Percentiles rank a stretch among this genome's conserved stretches.
phyloP scores from a whole-genome alignment of 2,329 filamentous ascomycete genomes.

The Nemania sp. region DNA sequence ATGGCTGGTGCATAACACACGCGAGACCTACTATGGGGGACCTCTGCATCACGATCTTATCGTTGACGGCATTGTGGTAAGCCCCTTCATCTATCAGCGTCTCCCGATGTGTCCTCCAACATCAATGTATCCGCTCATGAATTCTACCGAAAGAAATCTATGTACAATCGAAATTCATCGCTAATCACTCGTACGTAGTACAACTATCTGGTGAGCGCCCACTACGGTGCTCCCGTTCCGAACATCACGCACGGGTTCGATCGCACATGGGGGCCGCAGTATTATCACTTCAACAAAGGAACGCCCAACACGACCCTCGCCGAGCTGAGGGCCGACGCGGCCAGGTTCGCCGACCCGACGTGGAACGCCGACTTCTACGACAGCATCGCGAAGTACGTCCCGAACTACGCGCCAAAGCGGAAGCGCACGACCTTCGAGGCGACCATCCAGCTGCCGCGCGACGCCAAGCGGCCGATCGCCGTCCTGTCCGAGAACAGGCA shows the following conservation, averaged over 20 bases:
- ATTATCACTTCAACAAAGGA: slow-evolving; percentile 66
- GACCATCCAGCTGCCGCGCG: slow-evolving; percentile 55
- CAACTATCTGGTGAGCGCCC: slow-evolving; percentile 54
- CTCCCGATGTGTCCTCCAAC: slow-evolving; percentile 50
- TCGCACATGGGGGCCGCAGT: slow-evolving; percentile 66
- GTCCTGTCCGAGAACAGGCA: slow-evolving; percentile 57
- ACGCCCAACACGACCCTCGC: slow-evolving; percentile 50
- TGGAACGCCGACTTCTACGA: slow-evolving; percentile 69
- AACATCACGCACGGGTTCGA: slow-evolving; percentile 69
- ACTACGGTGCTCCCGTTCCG: slow-evolving; percentile 61
- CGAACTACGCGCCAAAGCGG: slow-evolving; percentile 57
- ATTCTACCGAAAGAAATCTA: not conserved
- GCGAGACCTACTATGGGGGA: slow-evolving; percentile 65
- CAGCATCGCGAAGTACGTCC: slow-evolving; percentile 47
- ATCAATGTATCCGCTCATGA: not conserved
- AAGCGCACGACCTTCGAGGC: slow-evolving; percentile 57
- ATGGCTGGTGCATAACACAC: slow-evolving; percentile 67
- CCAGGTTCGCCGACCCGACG: slow-evolving; percentile 52
- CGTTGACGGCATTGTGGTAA: slow-evolving; percentile 61
- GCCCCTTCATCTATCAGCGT: not conserved
- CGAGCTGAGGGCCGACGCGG: slow-evolving; percentile 58
- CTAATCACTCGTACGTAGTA: no score
- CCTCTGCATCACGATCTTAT: slow-evolving; percentile 66
- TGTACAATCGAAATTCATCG: not conserved
- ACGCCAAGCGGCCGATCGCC: slow-evolving; percentile 57